These are phyloP conservation scores for Auriscalpium microsporum DNA, from an alignment of 768 basidiomycete genomes.

Conservation along the genomic window DNA sequence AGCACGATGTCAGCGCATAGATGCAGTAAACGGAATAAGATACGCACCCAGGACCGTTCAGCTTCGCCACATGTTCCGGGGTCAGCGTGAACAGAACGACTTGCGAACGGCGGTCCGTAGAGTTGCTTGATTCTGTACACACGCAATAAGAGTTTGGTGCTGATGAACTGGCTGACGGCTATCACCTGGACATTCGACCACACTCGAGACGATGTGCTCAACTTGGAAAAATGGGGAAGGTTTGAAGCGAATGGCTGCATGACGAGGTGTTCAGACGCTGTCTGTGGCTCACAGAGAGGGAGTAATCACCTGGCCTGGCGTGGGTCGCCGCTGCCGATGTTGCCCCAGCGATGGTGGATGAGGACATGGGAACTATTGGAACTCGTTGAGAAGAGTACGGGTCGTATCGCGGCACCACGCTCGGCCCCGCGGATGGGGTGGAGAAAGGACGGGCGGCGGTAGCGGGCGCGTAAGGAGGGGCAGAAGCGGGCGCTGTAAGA, in stretches of 20 bases:
- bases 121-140: conserved; percentile 59
- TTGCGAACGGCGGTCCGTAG: conserved; percentile 69
- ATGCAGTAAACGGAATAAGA: not conserved
- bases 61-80: conserved; percentile 52
- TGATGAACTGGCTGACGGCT: not conserved
- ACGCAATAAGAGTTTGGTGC: conserved; percentile 1
- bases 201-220: conserved; percentile 53
- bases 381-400: conserved; percentile 57
- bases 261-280: conserved; percentile 7
- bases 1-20: not conserved
- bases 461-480: not conserved
- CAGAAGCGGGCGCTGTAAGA: not conserved
- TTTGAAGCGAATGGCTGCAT: conserved; percentile 64
- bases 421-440: not conserved
- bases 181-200: conserved; percentile 76
- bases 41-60: conserved; percentile 36
- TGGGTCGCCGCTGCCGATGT: too few species aligned
- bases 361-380: conserved; percentile 15
- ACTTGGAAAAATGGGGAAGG: conserved; percentile 70
- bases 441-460: not conserved
- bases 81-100: conserved; percentile 55
- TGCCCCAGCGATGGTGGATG: conserved; percentile 23
- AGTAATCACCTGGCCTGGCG: too few species aligned
- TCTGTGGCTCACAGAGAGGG: too few species aligned
- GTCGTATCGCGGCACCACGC: conserved; percentile 19